phyloP scores from a whole-genome alignment of 2,329 filamentous ascomycete species.

The Dryadomyces quercus-mongolicae region DNA sequence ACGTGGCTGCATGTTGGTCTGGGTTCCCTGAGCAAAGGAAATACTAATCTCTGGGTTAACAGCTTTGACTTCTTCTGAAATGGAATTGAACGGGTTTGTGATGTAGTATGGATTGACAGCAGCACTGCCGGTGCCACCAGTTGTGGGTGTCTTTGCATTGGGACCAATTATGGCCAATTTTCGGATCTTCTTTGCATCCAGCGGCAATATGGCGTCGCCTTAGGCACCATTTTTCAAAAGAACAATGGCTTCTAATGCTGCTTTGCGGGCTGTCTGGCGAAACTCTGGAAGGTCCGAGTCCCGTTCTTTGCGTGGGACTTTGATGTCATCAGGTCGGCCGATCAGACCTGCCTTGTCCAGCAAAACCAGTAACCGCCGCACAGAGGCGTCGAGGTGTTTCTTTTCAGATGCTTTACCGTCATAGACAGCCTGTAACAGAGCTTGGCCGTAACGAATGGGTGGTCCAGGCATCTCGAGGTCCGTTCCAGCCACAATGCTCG shows the following conservation, averaged over 20 bases:
- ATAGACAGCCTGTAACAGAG: slow-evolving; percentile 8
- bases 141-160: slow-evolving; percentile 43
- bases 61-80: slow-evolving; percentile 34
- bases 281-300: slow-evolving; percentile 11
- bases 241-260: slow-evolving; percentile 14
- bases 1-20: slow-evolving; percentile 12
- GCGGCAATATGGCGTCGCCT: slow-evolving; percentile 29
- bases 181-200: slow-evolving; percentile 21
- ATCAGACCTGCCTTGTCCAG: slow-evolving; percentile 1
- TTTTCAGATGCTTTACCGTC: slow-evolving; percentile 11
- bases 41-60: slow-evolving; percentile 1
- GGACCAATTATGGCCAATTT: slow-evolving; percentile 43
- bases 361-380: slow-evolving; percentile 9
- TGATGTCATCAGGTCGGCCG: too few relatives aligned
- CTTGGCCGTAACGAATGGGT: slow-evolving; percentile 13
- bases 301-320: background rate
- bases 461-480: slow-evolving; percentile 21
- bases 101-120: slow-evolving; percentile 51
- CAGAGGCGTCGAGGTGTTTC: slow-evolving; percentile 15
- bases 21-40: slow-evolving; percentile 10
- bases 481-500: slow-evolving; percentile 14
- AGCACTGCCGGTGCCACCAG: slow-evolving; percentile 55
- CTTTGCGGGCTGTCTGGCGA: slow-evolving; percentile 10
- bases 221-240: slow-evolving; percentile 36
- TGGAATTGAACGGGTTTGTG: slow-evolving; percentile 61